These are phyloP conservation scores for Pulveroboletus sp. DNA, from an alignment of 768 basidiomycete species.

Conservation along the genomic window DNA sequence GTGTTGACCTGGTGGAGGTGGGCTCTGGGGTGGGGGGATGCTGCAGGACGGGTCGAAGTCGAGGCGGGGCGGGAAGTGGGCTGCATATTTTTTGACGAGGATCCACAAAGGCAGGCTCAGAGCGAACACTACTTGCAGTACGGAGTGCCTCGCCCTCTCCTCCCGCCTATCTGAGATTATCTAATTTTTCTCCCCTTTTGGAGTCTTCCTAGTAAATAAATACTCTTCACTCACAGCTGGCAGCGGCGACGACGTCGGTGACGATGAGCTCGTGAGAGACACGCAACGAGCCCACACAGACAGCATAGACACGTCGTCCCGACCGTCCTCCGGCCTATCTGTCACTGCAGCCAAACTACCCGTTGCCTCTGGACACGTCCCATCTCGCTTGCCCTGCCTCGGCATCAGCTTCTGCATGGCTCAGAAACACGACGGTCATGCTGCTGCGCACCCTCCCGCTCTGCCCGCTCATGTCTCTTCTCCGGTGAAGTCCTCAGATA, in stretches of 20 bases:
- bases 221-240: neutral
- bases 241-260: conserved; percentile 17
- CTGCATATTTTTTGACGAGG: conserved; percentile 42
- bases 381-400: neutral
- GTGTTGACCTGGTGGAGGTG: conserved; percentile 55
- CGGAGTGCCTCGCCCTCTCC: neutral
- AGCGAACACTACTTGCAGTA: neutral
- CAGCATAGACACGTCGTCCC: neutral
- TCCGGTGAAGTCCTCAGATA: conserved; percentile 34
- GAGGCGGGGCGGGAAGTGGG: conserved; percentile 54
- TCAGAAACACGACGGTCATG: conserved; percentile 22
- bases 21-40: conserved; percentile 49
- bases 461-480: conserved; percentile 18
- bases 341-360: neutral
- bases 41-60: conserved; percentile 53
- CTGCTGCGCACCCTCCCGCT: conserved; percentile 11
- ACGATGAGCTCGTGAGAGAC: conserved; percentile 26
- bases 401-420: conserved; percentile 18
- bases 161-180: conserved; percentile 10
- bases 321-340: neutral
- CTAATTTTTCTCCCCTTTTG: conserved; percentile 24
- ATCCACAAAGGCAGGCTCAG: conserved; percentile 17
- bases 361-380: conserved; percentile 1
- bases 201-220: conserved; percentile 7
- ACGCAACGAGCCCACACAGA: conserved; percentile 11